phyloP scores from a whole-genome alignment of 1,284 basidiomycete genomes.

The Naganishia liquefaciens region DNA sequence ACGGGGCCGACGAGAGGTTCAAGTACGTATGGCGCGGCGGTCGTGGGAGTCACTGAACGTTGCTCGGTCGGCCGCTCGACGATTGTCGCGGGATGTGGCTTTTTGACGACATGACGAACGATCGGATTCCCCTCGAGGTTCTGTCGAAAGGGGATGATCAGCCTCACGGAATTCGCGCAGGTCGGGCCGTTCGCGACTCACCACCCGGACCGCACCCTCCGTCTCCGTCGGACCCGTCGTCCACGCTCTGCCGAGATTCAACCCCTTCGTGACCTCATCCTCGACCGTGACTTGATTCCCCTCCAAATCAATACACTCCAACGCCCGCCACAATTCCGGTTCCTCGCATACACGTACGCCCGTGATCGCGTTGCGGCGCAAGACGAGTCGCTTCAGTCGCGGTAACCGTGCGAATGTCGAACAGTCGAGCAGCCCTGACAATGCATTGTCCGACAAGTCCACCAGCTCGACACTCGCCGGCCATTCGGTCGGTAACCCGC shows the following conservation, averaged over 20 bases:
- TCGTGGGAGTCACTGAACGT: too few relatives aligned
- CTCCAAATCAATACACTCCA: conserved; percentile 21
- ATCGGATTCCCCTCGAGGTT: conserved; percentile 25
- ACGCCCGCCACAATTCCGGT: background rate
- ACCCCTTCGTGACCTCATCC: background rate
- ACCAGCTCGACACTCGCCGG: conserved; percentile 24
- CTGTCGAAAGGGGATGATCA: too few relatives aligned
- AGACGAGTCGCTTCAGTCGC: conserved; percentile 2
- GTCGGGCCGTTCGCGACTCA: background rate
- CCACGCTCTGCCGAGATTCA: conserved; percentile 1
- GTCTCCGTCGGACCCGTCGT: background rate
- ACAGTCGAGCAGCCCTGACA: conserved; percentile 20
- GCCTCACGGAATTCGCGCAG: too few relatives aligned
- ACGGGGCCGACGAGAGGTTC: too few relatives aligned
- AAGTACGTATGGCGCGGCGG: too few relatives aligned
- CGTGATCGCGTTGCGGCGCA: conserved; percentile 19
- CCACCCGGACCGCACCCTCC: conserved; percentile 7
- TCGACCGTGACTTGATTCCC: conserved; percentile 16
- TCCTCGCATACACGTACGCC: background rate
- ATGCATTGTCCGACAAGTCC: conserved; percentile 27
- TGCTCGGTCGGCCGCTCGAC: background rate
- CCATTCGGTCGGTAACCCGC: conserved; percentile 35
- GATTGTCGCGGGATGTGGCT: conserved; percentile 9
- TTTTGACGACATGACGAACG: background rate
- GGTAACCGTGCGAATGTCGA: conserved; percentile 6